phyloP scores from a whole-genome alignment of 768 basidiomycete species.

The Lanmaoa rubissima region DNA sequence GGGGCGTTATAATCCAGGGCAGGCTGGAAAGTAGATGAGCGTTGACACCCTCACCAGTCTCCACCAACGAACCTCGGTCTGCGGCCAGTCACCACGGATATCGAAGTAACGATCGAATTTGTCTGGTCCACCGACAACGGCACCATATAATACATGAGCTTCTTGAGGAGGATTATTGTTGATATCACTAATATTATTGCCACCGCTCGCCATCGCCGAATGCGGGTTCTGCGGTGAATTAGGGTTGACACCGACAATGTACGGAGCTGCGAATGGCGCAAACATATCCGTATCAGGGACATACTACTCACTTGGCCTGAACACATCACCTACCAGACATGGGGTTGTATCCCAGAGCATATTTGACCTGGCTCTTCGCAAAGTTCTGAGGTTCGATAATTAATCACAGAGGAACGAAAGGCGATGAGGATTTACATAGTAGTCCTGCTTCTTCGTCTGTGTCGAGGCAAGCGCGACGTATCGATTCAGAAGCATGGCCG shows the following conservation, averaged over 20 bases:
- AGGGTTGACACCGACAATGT: conserved; percentile 86
- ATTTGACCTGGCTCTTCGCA: conserved; percentile 76
- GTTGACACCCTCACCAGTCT: not conserved
- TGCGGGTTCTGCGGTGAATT: conserved; percentile 92
- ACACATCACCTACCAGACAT: conserved; percentile 62
- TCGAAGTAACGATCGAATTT: conserved; percentile 75
- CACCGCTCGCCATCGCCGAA: conserved; percentile 86
- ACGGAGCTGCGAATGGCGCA: conserved; percentile 32
- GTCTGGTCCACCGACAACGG: conserved; percentile 85
- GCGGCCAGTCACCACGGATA: conserved; percentile 84
- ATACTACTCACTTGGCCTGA: not conserved
- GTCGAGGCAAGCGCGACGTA: conserved; percentile 75
- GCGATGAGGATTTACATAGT: conserved; percentile 45
- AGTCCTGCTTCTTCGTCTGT: conserved; percentile 52
- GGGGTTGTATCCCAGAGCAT: conserved; percentile 83
- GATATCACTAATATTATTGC: conserved; percentile 63
- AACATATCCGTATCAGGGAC: conserved; percentile 1
- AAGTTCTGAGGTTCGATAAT: conserved; percentile 47
- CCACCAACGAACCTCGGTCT: conserved; percentile 63
- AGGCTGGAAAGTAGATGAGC: conserved; percentile 39
- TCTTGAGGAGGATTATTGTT: conserved; percentile 70
- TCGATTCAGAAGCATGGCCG: conserved; percentile 77
- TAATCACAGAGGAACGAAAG: not conserved
- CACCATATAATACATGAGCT: conserved; percentile 81
- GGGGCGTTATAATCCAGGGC: conserved; percentile 92